Conservation (phyloP, 164 flowering plant species). For the Paratinospora sagittata region DNA sequence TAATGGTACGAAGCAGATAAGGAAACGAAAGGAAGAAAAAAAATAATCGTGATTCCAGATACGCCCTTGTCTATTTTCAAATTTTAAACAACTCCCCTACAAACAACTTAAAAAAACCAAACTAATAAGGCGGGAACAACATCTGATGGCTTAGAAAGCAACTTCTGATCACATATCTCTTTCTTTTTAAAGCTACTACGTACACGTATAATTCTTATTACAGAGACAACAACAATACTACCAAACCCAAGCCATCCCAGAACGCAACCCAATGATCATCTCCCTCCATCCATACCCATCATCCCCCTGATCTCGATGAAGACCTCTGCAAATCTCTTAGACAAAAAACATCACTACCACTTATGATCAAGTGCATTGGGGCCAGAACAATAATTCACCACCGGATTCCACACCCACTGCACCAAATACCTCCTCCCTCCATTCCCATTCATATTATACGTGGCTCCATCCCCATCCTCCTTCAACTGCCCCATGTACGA, state of each 20-base stretch:
- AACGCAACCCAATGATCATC: too few relatives aligned
- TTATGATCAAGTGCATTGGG: conserved; percentile 90
- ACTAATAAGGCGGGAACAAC: background rate
- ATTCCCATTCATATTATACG: conserved; percentile 78
- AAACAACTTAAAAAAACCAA: background rate
- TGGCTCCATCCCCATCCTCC: conserved; percentile 61
- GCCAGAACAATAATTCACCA: conserved; percentile 70
- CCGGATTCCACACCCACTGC: conserved; percentile 92
- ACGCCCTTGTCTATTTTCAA: background rate
- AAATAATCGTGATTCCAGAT: background rate
- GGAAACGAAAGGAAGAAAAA: background rate
- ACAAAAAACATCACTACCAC: too few relatives aligned
- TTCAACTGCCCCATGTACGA: conserved; percentile 79
- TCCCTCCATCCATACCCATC: too few relatives aligned
- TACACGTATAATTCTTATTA: conserved; percentile 6
- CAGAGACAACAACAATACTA: background rate
- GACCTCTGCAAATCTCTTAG: too few relatives aligned
- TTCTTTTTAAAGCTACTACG: too few relatives aligned
- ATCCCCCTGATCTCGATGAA: too few relatives aligned
- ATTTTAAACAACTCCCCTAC: background rate
- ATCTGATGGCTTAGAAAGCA: background rate
- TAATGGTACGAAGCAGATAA: background rate
- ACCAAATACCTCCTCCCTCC: conserved; percentile 65
- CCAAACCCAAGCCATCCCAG: background rate
- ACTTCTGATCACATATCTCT: background rate